Evolutionary conservation across 495 filamentous ascomycete species (phyloP).

Genomic region (Chaetomium cochliodes): DNA sequence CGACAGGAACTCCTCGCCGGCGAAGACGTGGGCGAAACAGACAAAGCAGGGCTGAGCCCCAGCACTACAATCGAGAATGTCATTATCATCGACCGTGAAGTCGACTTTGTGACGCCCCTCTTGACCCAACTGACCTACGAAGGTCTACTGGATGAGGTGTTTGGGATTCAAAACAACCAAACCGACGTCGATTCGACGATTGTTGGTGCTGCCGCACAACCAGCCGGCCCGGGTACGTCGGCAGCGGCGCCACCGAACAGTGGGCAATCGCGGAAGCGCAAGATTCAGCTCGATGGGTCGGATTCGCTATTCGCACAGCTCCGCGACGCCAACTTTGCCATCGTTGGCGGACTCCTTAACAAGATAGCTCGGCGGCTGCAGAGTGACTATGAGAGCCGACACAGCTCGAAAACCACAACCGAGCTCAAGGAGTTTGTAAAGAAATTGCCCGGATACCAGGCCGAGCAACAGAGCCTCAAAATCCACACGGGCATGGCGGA

Average conservation of each 20-base stretch:
- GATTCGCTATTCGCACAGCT: constrained; percentile 88
- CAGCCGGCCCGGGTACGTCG: constrained; percentile 54
- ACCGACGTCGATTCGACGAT: constrained; percentile 92
- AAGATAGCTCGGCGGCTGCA: constrained; percentile 86
- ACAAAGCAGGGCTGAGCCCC: constrained; percentile 71
- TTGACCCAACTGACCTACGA: constrained; percentile 97
- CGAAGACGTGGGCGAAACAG: constrained; percentile 63
- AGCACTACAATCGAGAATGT: constrained; percentile 83
- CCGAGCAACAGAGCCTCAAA: constrained; percentile 87
- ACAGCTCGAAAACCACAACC: constrained; percentile 79
- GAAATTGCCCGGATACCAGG: constrained; percentile 86
- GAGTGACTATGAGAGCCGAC: constrained; percentile 82
- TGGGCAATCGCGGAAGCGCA: constrained; percentile 65
- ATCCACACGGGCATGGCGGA: constrained; percentile 89
- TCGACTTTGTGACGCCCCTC: constrained; percentile 86
- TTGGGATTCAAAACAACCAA: constrained; percentile 84
- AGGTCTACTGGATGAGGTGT: constrained; percentile 91
- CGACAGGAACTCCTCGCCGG: constrained; percentile 82
- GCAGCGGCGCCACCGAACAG: constrained; percentile 35
- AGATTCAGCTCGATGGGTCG: constrained; percentile 83
- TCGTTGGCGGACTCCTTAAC: constrained; percentile 84
- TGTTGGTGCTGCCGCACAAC: constrained; percentile 66
- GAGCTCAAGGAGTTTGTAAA: constrained; percentile 91
- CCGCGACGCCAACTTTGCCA: constrained; percentile 91
- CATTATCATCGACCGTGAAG: constrained; percentile 92